Evolutionary conservation across 2,329 filamentous ascomycete species (phyloP).

Genomic region (Plenodomus biglobosus): DNA sequence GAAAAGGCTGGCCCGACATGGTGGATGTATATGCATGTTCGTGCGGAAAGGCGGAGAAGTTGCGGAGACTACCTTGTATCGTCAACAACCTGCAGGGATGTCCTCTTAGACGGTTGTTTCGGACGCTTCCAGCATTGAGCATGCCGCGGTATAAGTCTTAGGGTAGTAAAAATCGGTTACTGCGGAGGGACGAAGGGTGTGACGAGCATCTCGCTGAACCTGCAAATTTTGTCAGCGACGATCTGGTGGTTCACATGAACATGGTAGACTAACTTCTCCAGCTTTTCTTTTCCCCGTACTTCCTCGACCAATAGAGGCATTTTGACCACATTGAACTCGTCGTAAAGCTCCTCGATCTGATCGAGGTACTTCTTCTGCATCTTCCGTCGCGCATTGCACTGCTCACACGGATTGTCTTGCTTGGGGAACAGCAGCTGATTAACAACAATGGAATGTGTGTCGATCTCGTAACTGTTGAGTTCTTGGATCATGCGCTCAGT

Average conservation of each 20-base stretch:
- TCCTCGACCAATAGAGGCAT: conserved; percentile 97
- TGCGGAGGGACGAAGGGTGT: conserved; percentile 71
- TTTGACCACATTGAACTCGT: conserved; percentile 98
- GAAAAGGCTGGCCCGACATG: conserved; percentile 1
- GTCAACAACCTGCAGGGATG: not conserved
- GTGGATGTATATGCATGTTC: not conserved
- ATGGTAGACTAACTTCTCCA: conserved; percentile 63
- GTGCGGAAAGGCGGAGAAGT: not conserved
- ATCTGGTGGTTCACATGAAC: not conserved
- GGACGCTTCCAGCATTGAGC: conserved; percentile 27
- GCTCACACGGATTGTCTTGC: conserved; percentile 81
- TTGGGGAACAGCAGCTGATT: conserved; percentile 96
- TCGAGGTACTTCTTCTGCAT: conserved; percentile 99
- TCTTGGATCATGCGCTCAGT: conserved; percentile 99
- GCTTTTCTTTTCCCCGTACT: conserved; percentile 88
- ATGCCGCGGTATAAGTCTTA: too few relatives aligned
- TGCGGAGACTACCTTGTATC: conserved; percentile 11
- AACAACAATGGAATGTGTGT: conserved; percentile 96
- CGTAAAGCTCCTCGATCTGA: conserved; percentile 97
- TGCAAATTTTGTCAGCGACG: conserved; percentile 19
- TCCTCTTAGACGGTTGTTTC: not conserved
- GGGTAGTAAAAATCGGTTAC: conserved; percentile 27
- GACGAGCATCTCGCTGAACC: conserved; percentile 81
- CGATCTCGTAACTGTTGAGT: conserved; percentile 86
- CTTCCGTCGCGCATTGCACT: conserved; percentile 90